Evolutionary conservation across 75 land plant genomes (phyloP).

Genomic region (Picea glauca): DNA sequence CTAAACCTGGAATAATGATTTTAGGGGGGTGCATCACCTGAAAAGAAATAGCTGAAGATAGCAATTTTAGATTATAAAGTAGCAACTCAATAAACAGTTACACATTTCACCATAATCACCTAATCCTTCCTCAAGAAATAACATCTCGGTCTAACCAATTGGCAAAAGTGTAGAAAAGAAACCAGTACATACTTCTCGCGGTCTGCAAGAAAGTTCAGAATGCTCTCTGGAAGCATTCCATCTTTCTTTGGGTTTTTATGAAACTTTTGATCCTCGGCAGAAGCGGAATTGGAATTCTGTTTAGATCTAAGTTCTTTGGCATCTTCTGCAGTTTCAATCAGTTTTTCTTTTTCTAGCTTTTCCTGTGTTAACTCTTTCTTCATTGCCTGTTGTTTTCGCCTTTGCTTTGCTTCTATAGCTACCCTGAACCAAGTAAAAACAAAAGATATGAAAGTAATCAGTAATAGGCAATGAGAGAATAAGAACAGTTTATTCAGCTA

Average conservation of each 20-base stretch:
- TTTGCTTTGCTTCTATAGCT: conserved; percentile 8
- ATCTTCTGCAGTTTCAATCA: neutral
- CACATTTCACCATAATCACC: neutral
- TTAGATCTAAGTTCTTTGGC: neutral
- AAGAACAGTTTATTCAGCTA: neutral
- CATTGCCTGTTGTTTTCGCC: neutral
- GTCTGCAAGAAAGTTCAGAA: conserved; percentile 9
- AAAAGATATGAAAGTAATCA: neutral
- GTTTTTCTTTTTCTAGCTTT: neutral
- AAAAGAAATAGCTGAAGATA: neutral
- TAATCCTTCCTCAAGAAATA: neutral
- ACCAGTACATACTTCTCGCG: conserved; percentile 9
- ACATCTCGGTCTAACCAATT: neutral
- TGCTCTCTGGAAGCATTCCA: conserved; percentile 9
- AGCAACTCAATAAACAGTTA: neutral
- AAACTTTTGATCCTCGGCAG: neutral
- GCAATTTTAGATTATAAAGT: neutral
- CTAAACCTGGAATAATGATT: neutral
- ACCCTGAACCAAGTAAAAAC: neutral
- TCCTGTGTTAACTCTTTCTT: neutral
- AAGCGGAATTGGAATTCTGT: neutral
- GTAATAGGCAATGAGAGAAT: neutral
- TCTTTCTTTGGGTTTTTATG: neutral
- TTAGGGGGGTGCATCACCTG: neutral
- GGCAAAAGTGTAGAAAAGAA: neutral